Evolutionary conservation across 805 yeast genomes (phyloP), one percentile per base, ranked within the genome.

Genomic region (Metschnikowia baotianmanensis): DNA sequence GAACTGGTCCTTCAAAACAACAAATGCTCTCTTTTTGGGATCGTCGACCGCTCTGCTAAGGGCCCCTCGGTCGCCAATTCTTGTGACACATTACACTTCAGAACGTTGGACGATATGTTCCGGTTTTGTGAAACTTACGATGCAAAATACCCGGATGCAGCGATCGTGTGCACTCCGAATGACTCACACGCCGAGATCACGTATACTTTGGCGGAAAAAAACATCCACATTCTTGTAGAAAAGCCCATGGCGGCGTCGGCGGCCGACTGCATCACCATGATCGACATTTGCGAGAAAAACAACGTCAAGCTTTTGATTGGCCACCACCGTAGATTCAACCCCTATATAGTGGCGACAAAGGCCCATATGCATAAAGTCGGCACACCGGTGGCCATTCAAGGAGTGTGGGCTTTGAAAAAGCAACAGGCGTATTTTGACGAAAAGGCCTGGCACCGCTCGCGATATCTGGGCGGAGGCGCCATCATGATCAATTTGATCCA

Each of bases 291-390:
- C 31, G 50, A 47, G 19, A 24, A 25, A 20, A 42, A 47, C 34
- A 48, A 58, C 30, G 67, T 68, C 12, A 55, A 59, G 34, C 55
- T 68, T 10, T 54, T 69, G 40, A 62, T 69, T 27, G 73, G 73
- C 9, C 74, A 68, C 47, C 74, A 68, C 46, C 56, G 74, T 22
- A 49, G 74, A 13, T 69, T 68, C 45, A 69, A 68, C 42, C 73
- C 74, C 3, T 68, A 59, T 44, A 66, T 69, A 18, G 57, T 67
- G 1, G 61, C 63, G 19, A 60, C 72, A 25, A 68, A 67, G 45
- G 50, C 53, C n/a, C 55, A 63, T 39, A 47, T 68, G 40, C 45
- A 42, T 21, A 51, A 47, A 30, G 47, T 67, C 9, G 74, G 74
- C 1, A 48, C 43, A 9, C 51, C 61, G 1, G 48, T 69, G 18